A percentile compares a stretch with the other conserved stretches of the same genome.
Conservation (phyloP, 2,329 filamentous ascomycete species). For the Diaporthe citriasiana region DNA sequence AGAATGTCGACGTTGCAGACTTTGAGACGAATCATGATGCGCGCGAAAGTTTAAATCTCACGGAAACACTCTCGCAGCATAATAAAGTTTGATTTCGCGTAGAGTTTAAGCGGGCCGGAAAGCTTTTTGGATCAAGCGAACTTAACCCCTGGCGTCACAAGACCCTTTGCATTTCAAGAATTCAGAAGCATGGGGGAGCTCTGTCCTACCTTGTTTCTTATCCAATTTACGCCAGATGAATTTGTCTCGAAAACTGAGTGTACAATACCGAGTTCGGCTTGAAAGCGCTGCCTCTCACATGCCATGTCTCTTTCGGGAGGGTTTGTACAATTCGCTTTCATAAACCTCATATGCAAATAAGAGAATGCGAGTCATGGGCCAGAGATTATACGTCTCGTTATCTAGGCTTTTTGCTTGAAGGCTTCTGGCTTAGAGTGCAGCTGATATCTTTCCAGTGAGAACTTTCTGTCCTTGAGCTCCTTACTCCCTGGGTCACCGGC, state of each 20-base stretch:
- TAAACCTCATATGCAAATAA: neutral
- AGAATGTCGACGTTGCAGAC: neutral
- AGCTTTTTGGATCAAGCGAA: neutral
- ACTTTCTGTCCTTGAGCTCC: slow-evolving; percentile 6
- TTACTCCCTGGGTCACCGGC: slow-evolving; percentile 9
- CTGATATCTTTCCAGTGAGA: slow-evolving; percentile 15
- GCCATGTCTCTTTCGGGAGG: too few species aligned
- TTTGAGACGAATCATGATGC: neutral
- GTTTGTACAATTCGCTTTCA: neutral
- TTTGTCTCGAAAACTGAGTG: neutral
- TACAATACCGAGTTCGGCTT: neutral
- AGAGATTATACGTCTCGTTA: neutral
- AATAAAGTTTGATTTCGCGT: neutral
- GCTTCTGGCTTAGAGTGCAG: slow-evolving; percentile 3
- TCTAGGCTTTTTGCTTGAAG: neutral
- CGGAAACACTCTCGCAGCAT: neutral
- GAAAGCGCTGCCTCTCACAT: too few species aligned
- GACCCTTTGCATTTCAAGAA: neutral
- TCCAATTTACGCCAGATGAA: neutral
- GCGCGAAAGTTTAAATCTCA: neutral
- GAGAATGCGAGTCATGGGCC: neutral
- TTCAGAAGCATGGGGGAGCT: neutral
- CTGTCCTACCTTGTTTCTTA: neutral
- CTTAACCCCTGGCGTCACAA: neutral
- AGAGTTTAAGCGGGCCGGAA: neutral